Conservation (phyloP, 331 rosid genomes). For the Dryas integrifolia region DNA sequence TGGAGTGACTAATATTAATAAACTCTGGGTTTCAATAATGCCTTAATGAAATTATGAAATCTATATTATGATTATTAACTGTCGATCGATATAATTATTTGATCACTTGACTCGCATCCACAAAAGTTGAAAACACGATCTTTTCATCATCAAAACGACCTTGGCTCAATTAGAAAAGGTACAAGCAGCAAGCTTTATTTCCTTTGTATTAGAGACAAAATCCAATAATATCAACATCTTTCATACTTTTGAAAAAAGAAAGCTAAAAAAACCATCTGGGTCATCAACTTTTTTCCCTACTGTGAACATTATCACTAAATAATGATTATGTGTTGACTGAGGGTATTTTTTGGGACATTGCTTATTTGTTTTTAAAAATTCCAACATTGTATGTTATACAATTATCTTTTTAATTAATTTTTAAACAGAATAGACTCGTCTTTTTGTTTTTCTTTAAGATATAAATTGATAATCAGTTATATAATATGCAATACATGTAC, state of each 20-base stretch:
- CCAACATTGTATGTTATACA: no score
- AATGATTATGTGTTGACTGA: background rate
- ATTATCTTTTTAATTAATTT: no score
- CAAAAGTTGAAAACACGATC: background rate
- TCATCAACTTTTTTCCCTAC: background rate
- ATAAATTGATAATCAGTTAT: no score
- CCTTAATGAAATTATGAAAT: no score
- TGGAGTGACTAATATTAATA: no score
- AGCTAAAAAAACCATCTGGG: background rate
- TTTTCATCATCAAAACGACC: background rate
- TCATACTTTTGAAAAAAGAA: conserved; percentile 5
- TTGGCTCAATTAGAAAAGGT: background rate
- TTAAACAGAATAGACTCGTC: no score
- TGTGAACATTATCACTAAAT: conserved; percentile 5
- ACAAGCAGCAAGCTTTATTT: background rate
- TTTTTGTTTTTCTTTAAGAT: no score
- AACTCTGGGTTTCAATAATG: no score
- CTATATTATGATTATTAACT: no score
- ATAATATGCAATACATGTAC: no score
- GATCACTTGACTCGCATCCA: conserved; percentile 16
- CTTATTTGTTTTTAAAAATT: background rate
- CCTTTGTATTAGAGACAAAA: conserved; percentile 12
- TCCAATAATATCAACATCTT: conserved; percentile 12
- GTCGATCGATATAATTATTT: background rate
- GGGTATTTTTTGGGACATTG: background rate